phyloP scores from a whole-genome alignment of 2,329 filamentous ascomycete species.

The Trichoderma simmonsii region DNA sequence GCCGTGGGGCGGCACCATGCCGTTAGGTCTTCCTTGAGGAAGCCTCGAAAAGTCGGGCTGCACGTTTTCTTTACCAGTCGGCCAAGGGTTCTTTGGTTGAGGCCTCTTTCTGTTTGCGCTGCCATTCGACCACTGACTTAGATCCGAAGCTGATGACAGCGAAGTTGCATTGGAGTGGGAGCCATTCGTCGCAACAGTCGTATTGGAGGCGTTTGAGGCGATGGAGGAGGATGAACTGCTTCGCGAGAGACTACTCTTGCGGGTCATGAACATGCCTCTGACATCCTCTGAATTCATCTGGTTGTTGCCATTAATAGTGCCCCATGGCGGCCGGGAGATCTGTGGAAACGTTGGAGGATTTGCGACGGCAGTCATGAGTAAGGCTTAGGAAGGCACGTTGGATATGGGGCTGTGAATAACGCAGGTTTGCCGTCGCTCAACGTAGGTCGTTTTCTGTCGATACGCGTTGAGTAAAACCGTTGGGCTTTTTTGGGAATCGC shows the following conservation, averaged over 20 bases:
- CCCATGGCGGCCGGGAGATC: slow-evolving; percentile 64
- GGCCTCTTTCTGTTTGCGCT: slow-evolving; percentile 50
- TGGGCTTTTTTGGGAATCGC: background rate
- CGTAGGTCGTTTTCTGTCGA: background rate
- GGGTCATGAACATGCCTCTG: slow-evolving; percentile 83
- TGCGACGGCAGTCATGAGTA: slow-evolving; percentile 66
- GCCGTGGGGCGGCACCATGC: slow-evolving; percentile 36
- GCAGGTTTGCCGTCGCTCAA: slow-evolving; percentile 1
- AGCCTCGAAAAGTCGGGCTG: slow-evolving; percentile 48
- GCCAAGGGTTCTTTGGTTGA: slow-evolving; percentile 51
- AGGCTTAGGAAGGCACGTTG: slow-evolving; percentile 26
- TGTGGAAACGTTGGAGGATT: slow-evolving; percentile 62
- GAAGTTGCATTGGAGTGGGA: slow-evolving; percentile 61
- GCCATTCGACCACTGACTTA: slow-evolving; percentile 50
- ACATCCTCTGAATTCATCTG: slow-evolving; percentile 81
- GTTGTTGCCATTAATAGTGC: slow-evolving; percentile 55
- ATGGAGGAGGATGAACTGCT: slow-evolving; percentile 90
- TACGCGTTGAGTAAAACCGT: slow-evolving; percentile 5
- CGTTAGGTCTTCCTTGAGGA: slow-evolving; percentile 43
- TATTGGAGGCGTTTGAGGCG: slow-evolving; percentile 60
- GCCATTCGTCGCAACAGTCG: slow-evolving; percentile 61
- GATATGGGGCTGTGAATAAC: background rate
- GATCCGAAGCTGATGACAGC: slow-evolving; percentile 45
- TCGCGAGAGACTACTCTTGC: slow-evolving; percentile 78
- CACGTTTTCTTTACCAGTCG: slow-evolving; percentile 45